Evolutionary conservation across 106 monocot genomes (phyloP).

Genomic region (Dendrobium nobile): DNA sequence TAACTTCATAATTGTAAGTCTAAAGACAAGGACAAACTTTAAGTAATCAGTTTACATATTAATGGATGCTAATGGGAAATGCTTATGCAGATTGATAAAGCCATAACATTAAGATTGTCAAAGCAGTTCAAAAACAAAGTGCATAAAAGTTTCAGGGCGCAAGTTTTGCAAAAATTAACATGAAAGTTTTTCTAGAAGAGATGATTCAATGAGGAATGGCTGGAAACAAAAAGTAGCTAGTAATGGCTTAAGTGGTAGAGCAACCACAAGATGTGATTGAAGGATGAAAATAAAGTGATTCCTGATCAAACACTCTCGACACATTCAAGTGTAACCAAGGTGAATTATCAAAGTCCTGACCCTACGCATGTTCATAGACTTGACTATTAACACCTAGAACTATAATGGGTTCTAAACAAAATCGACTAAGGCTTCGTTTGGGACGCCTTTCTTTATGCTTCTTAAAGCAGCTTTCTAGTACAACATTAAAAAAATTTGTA

Average conservation of each 20-base stretch:
- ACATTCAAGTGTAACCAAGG: not conserved
- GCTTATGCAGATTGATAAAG: not conserved
- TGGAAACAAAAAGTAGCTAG: not conserved
- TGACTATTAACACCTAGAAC: not conserved
- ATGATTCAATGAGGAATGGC: not conserved
- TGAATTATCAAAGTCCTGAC: not conserved
- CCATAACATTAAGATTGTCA: not conserved
- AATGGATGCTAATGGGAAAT: not conserved
- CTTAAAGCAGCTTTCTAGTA: no score
- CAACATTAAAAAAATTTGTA: no score
- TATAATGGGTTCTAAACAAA: not conserved
- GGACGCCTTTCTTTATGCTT: no score
- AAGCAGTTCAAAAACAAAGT: not conserved
- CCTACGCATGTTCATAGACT: not conserved
- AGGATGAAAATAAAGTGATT: not conserved
- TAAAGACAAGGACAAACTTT: not conserved
- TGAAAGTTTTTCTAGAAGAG: not conserved
- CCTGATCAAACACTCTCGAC: not conserved
- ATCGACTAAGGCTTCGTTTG: no score
- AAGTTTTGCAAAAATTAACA: not conserved
- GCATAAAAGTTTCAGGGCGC: not conserved
- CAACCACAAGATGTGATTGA: not conserved
- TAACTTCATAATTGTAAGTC: conserved; percentile 7
- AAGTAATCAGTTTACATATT: not conserved
- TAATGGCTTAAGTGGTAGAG: not conserved